These are phyloP conservation scores for Apostasia ramifera DNA, from an alignment of 106 monocot genomes.

Conservation along the genomic window DNA sequence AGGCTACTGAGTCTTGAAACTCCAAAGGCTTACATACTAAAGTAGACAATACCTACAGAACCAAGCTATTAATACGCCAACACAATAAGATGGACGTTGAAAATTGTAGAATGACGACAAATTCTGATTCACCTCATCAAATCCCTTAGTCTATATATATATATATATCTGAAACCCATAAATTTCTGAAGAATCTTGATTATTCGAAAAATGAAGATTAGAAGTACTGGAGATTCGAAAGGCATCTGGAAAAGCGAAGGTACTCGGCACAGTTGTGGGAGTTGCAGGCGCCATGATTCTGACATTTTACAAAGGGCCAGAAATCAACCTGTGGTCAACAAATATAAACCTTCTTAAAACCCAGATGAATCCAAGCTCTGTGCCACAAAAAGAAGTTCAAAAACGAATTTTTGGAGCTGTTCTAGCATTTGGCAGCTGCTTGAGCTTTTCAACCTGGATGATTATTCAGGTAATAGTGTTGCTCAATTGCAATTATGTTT, in stretches of 20 bases:
- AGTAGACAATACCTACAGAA: too few relatives aligned
- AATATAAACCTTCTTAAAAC: slow-evolving; percentile 8
- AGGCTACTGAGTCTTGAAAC: too few relatives aligned
- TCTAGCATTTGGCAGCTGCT: slow-evolving; percentile 16
- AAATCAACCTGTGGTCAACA: slow-evolving; percentile 19
- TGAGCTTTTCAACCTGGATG: slow-evolving; percentile 26
- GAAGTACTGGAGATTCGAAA: slow-evolving; percentile 9
- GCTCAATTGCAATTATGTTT: not conserved
- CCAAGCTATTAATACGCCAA: too few relatives aligned
- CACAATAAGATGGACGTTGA: too few relatives aligned
- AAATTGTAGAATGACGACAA: too few relatives aligned
- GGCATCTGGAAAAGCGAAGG: slow-evolving; percentile 18
- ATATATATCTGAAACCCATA: too few relatives aligned
- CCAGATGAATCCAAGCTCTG: not conserved
- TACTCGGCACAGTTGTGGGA: slow-evolving; percentile 23
- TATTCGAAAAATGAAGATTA: not conserved
- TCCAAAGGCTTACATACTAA: too few relatives aligned
- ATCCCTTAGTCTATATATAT: too few relatives aligned
- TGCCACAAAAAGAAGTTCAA: not conserved
- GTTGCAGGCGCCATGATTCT: slow-evolving; percentile 36
- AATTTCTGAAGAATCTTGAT: not conserved
- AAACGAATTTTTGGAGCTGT: slow-evolving; percentile 18
- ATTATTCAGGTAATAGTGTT: slow-evolving; percentile 29
- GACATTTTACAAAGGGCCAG: slow-evolving; percentile 36
- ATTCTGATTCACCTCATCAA: not conserved